Conservation (phyloP, 495 filamentous ascomycete species). For the Trichoderma orchidacearum region DNA sequence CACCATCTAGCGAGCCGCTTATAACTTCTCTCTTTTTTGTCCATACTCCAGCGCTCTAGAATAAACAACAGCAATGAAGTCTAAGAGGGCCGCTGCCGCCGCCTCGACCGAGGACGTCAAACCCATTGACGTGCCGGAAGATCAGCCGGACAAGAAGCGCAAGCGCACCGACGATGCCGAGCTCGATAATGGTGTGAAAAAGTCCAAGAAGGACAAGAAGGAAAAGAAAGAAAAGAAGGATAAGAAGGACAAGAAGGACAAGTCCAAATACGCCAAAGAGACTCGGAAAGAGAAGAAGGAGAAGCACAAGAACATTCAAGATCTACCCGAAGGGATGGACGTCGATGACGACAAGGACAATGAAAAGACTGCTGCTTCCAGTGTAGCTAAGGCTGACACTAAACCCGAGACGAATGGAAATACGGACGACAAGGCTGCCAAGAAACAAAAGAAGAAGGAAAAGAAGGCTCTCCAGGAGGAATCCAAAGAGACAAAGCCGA, state of each 20-base stretch:
- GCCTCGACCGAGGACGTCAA: not conserved
- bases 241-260: slow-evolving; percentile 28
- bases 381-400: slow-evolving; percentile 10
- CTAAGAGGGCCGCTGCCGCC: not conserved
- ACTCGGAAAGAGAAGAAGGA: slow-evolving; percentile 22
- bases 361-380: slow-evolving; percentile 6
- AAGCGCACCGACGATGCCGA: slow-evolving; percentile 16
- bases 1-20: not conserved
- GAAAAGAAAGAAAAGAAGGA: slow-evolving; percentile 28
- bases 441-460: slow-evolving; percentile 7
- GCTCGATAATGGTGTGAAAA: slow-evolving; percentile 2
- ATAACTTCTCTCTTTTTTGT: not conserved
- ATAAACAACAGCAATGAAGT: not conserved
- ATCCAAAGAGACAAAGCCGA: slow-evolving; percentile 14
- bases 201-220: slow-evolving; percentile 14
- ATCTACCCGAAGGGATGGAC: slow-evolving; percentile 9
- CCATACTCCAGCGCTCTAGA: not conserved
- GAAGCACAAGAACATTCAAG: slow-evolving; percentile 29
- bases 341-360: slow-evolving; percentile 20
- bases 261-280: slow-evolving; percentile 16
- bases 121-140: not conserved
- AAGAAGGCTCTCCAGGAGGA: slow-evolving; percentile 29
- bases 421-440: slow-evolving; percentile 5
- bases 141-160: slow-evolving; percentile 18
- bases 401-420: slow-evolving; percentile 10